These are phyloP conservation scores for Fusarium citri DNA, from an alignment of 2,329 filamentous ascomycete genomes.

Conservation along the genomic window DNA sequence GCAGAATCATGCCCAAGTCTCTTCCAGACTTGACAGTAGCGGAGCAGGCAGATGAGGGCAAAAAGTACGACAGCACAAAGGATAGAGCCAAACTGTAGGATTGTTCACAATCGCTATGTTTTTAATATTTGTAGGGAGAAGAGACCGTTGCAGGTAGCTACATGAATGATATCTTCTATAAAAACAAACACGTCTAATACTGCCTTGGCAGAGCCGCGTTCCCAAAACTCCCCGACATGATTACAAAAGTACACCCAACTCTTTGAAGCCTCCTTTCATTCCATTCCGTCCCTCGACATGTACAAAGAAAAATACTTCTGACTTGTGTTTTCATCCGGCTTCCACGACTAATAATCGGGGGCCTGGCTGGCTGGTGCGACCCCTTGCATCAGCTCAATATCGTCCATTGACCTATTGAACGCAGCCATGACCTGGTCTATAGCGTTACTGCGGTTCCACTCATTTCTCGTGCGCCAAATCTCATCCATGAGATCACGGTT, in stretches of 20 bases:
- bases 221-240: slow-evolving; percentile 41
- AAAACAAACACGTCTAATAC: slow-evolving; percentile 41
- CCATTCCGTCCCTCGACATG: slow-evolving; percentile 15
- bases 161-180: slow-evolving; percentile 36
- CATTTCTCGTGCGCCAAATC: slow-evolving; percentile 81
- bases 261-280: slow-evolving; percentile 24
- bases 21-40: slow-evolving; percentile 78
- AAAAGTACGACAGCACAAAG: slow-evolving; percentile 72
- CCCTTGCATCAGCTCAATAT: slow-evolving; percentile 70
- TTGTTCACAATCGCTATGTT: slow-evolving; percentile 9
- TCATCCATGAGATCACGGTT: slow-evolving; percentile 91
- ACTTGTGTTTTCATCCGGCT: not conserved
- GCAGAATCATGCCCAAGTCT: slow-evolving; percentile 80
- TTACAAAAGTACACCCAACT: slow-evolving; percentile 37
- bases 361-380: slow-evolving; percentile 59
- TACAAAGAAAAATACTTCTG: slow-evolving; percentile 10
- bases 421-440: slow-evolving; percentile 70
- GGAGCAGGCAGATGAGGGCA: slow-evolving; percentile 85
- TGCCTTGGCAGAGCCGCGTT: slow-evolving; percentile 30
- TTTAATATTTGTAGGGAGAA: slow-evolving; percentile 28
- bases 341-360: slow-evolving; percentile 27
- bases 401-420: slow-evolving; percentile 80
- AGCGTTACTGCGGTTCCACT: slow-evolving; percentile 87
- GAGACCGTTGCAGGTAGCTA: slow-evolving; percentile 29
- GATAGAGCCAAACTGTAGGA: slow-evolving; percentile 54